phyloP scores from a whole-genome alignment of 2,329 filamentous ascomycete genomes.

The Epichloe amarillans region DNA sequence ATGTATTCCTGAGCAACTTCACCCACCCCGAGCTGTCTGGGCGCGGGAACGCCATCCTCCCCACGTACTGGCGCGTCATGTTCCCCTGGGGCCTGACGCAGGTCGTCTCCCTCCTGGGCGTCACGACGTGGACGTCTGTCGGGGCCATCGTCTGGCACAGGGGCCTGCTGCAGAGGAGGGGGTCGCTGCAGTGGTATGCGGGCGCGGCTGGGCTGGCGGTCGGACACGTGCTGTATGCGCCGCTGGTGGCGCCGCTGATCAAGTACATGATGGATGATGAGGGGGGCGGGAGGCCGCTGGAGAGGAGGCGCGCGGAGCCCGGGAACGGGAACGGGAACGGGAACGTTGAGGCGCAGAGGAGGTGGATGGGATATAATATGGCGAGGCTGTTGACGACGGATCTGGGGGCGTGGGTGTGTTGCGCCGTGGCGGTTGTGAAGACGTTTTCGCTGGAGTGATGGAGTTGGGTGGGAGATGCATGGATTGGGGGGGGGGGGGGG shows the following conservation, averaged over 20 bases:
- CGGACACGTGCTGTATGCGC: constrained; percentile 21
- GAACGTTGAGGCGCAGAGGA: constrained; percentile 16
- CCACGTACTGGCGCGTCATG: constrained; percentile 28
- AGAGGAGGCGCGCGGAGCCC: constrained; percentile 5
- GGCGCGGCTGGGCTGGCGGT: constrained; percentile 17
- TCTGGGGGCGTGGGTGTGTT: constrained; percentile 21
- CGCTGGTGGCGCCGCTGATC: constrained; percentile 19
- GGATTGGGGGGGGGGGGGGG: neutral
- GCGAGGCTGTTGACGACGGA: constrained; percentile 21
- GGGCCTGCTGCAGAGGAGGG: constrained; percentile 11
- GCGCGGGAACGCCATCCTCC: constrained; percentile 24
- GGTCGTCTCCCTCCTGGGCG: constrained; percentile 20
- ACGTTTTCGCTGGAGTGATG: constrained; percentile 4
- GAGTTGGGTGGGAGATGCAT: neutral
- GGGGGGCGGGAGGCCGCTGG: constrained; percentile 7
- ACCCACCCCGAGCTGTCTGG: constrained; percentile 16
- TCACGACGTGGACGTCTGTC: constrained; percentile 20
- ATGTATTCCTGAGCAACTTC: constrained; percentile 27
- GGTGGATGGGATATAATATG: constrained; percentile 20
- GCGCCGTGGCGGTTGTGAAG: constrained; percentile 12
- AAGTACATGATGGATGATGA: constrained; percentile 17
- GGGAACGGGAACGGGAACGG: constrained; percentile 8
- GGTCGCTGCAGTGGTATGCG: constrained; percentile 19
- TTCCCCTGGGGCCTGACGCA: constrained; percentile 23
- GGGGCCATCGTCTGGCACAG: constrained; percentile 14